A percentile compares a stretch with the other conserved stretches of the same genome.
phyloP scores from a whole-genome alignment of 208 protist genomes.

The Herpetomonas tarakana region DNA sequence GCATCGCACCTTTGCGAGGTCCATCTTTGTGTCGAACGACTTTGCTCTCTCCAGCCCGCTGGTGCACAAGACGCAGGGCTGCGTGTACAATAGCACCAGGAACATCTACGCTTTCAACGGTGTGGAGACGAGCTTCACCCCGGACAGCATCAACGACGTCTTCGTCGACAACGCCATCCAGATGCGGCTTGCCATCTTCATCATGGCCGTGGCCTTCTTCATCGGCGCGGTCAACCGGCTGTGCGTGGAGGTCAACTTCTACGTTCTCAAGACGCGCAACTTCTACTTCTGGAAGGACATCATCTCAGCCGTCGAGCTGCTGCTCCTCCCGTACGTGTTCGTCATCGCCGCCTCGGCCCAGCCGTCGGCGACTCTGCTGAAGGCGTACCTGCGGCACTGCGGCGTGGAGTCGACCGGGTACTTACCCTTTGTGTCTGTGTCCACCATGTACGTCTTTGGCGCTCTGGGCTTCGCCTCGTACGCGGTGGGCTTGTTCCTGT shows the following conservation, averaged over 20 bases:
- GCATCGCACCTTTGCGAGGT: conserved; percentile 44
- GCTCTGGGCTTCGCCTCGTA: conserved; percentile 52
- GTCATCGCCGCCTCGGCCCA: conserved; percentile 33
- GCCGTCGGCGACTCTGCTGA: conserved; percentile 31
- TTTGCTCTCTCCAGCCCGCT: conserved; percentile 39
- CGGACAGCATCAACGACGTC: conserved; percentile 40
- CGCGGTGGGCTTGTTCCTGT: conserved; percentile 38
- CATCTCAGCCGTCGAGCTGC: conserved; percentile 62
- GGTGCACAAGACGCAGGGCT: conserved; percentile 38
- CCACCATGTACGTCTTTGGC: conserved; percentile 55
- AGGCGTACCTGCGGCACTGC: conserved; percentile 56
- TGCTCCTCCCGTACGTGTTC: conserved; percentile 46
- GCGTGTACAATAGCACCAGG: conserved; percentile 35
- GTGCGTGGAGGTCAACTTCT: conserved; percentile 61
- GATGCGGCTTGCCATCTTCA: conserved; percentile 62
- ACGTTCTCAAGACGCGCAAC: conserved; percentile 54
- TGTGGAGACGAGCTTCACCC: conserved; percentile 41
- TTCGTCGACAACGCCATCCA: conserved; percentile 70
- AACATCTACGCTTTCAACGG: conserved; percentile 54
- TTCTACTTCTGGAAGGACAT: conserved; percentile 75
- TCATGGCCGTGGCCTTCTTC: conserved; percentile 36
- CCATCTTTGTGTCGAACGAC: conserved; percentile 33
- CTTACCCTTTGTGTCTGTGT: conserved; percentile 44
- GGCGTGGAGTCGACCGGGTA: conserved; percentile 30
- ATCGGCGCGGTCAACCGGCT: conserved; percentile 52